Base-by-base conservation (phyloP, 1,284 basidiomycete genomes). In the Omphalotus olearius region DNA sequence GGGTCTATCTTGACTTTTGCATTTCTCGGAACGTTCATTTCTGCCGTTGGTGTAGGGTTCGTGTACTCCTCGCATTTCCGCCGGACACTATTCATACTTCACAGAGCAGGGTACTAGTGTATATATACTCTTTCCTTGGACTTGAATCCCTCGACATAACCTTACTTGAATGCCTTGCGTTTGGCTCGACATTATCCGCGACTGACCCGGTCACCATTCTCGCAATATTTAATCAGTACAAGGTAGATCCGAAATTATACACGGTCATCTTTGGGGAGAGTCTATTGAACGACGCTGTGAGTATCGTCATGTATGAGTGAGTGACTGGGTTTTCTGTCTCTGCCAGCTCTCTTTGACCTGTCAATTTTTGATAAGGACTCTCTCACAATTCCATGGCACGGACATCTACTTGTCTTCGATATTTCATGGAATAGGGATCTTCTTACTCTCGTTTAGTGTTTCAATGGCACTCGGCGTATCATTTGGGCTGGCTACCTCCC, bases 301-400 rank as follows among this genome's bases (percentile, higher is more conserved):
- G 93, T 75, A 99, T 99, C 74, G 96, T 99, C 71, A 97, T 99
- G 92, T 99, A 98, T 70, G 96, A 99, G 92, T 96, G 65, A 77
- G 92, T 88, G 50, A n/a, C 13, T 38, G 13, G n/a, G 26, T 47
- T 30, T n/a, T 3, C 42, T 26, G 37, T 41, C 25, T 23, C 11
- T n/a, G 20, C 17, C 25, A 50, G 52, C 40, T 47, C 37, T 33
- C 38, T 47, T 42, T 14, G 11, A 40, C 30, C 7, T 33, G 13
- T 36, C 5, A 38, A 13, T 58, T n/a, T n/a, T n/a, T 35, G 25
- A 26, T 25, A 94, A 23, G 93, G 69, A 98, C 95, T 0, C 73
- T 98, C 45, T 88, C 90, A 3, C 89, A 88, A 61, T 98, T 99
- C 69, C 91, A 96, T 59, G 92, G 91, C 20, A 83, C 87, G 51